A percentile compares a stretch with the other conserved stretches of the same genome.
Evolutionary conservation across 192 early-diverging fungal species (phyloP).

Genomic region (Thoreauomyces humboldtii): DNA sequence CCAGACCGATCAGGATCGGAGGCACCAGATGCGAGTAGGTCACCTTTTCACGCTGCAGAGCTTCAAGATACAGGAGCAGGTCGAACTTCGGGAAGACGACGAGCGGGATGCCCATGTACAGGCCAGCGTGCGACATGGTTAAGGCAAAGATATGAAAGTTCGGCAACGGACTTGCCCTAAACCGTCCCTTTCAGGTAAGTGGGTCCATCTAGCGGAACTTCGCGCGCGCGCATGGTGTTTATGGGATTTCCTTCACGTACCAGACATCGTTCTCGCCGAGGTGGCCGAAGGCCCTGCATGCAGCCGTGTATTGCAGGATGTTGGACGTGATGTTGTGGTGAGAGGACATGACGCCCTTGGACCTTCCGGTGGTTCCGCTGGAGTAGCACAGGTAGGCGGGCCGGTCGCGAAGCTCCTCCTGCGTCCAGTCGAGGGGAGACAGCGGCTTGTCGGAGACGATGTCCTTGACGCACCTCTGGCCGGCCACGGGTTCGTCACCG

Average conservation of each 20-base stretch:
- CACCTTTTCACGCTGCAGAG: slow-evolving; percentile 71
- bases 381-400: slow-evolving; percentile 72
- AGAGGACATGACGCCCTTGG: slow-evolving; percentile 69
- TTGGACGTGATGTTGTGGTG: slow-evolving; percentile 83
- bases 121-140: slow-evolving; percentile 23
- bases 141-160: slow-evolving; percentile 53
- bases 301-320: slow-evolving; percentile 47
- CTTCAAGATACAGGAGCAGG: slow-evolving; percentile 56
- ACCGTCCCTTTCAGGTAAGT: too few relatives aligned
- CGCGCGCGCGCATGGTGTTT: background rate
- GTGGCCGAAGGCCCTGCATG: background rate
- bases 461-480: too few relatives aligned
- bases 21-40: slow-evolving; percentile 56
- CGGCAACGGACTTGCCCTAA: slow-evolving; percentile 70
- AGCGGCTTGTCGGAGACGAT: background rate
- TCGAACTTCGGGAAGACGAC: slow-evolving; percentile 79
- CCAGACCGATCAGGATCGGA: slow-evolving; percentile 72
- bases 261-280: background rate
- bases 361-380: slow-evolving; percentile 66
- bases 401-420: slow-evolving; percentile 33
- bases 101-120: slow-evolving; percentile 51
- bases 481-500: background rate
- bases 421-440: slow-evolving; percentile 15
- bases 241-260: too few relatives aligned
- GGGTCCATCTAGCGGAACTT: too few relatives aligned